Percentiles rank a stretch among this genome's conserved stretches.
These are phyloP conservation scores for Endoconidiophora polonica DNA, from an alignment of 2,329 filamentous ascomycete genomes.

Conservation along the genomic window DNA sequence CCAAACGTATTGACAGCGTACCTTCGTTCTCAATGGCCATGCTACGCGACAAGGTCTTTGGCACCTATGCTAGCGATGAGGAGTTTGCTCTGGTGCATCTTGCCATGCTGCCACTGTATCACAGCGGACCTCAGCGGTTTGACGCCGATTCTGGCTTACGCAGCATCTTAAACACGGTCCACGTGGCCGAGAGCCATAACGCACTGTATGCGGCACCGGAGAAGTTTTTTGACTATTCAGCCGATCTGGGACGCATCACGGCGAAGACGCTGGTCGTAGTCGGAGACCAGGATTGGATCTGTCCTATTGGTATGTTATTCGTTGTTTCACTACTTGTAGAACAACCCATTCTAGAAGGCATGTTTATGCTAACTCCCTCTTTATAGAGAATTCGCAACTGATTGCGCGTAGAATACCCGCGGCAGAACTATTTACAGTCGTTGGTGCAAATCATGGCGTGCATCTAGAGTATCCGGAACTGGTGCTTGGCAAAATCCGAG, in stretches of 20 bases:
- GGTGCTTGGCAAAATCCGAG: slow-evolving; percentile 18
- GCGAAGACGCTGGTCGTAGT: slow-evolving; percentile 23
- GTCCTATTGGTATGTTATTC: slow-evolving; percentile 19
- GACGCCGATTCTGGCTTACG: slow-evolving; percentile 20
- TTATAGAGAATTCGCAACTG: background rate
- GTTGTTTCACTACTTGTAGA: slow-evolving; percentile 16
- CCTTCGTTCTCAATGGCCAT: slow-evolving; percentile 23
- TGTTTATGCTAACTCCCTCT: background rate
- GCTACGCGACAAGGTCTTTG: slow-evolving; percentile 24
- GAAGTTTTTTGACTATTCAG: slow-evolving; percentile 24
- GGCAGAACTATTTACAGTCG: slow-evolving; percentile 18
- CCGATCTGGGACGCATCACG: slow-evolving; percentile 18
- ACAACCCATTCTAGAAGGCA: no score
- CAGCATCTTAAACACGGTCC: slow-evolving; percentile 19
- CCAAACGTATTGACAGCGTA: slow-evolving; percentile 19
- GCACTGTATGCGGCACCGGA: slow-evolving; percentile 21
- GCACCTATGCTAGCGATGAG: slow-evolving; percentile 21
- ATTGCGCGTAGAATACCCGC: slow-evolving; percentile 15
- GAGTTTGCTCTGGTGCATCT: slow-evolving; percentile 24
- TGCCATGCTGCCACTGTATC: slow-evolving; percentile 23
- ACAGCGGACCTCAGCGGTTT: slow-evolving; percentile 17
- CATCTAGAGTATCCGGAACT: slow-evolving; percentile 21
- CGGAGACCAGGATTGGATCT: slow-evolving; percentile 25
- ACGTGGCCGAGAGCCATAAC: slow-evolving; percentile 23
- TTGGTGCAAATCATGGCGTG: slow-evolving; percentile 22